A percentile compares a stretch with the other conserved stretches of the same genome.
These are phyloP conservation scores for Panaeolus papilionaceus DNA, from an alignment of 768 basidiomycete genomes.

Conservation along the genomic window DNA sequence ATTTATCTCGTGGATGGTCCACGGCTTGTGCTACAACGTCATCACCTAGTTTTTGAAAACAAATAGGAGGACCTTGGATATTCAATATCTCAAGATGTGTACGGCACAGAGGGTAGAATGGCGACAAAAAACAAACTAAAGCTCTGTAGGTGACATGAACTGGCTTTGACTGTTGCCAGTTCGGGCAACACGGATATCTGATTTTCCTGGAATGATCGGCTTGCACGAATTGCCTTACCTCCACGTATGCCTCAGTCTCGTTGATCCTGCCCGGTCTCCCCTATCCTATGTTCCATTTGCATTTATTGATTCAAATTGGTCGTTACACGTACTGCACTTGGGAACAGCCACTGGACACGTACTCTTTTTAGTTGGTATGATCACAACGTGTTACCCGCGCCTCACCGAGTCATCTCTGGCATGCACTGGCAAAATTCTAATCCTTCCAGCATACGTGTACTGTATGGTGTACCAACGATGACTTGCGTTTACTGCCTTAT, in stretches of 20 bases:
- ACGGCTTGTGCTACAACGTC: too few relatives aligned
- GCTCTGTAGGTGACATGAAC: too few relatives aligned
- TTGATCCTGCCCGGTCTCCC: background rate
- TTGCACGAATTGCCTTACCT: background rate
- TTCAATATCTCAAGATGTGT: too few relatives aligned
- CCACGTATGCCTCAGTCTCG: constrained; percentile 1
- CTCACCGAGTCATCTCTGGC: background rate
- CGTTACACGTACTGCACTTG: background rate
- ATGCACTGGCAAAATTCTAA: background rate
- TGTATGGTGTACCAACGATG: background rate
- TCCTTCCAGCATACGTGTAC: constrained; percentile 5
- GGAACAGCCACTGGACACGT: background rate
- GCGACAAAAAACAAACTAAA: too few relatives aligned
- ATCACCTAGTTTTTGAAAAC: too few relatives aligned
- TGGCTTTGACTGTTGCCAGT: too few relatives aligned
- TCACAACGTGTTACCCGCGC: constrained; percentile 5
- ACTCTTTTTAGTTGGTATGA: background rate
- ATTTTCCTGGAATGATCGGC: background rate
- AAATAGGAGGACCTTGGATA: too few relatives aligned
- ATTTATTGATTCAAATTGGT: background rate
- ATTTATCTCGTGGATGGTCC: too few relatives aligned
- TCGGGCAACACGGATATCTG: too few relatives aligned
- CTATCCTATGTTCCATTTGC: background rate
- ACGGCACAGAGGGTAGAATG: too few relatives aligned
- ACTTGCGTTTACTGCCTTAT: background rate